Evolutionary conservation across 2,329 filamentous ascomycete genomes (phyloP).

Genomic region (Fusarium tricinctum): DNA sequence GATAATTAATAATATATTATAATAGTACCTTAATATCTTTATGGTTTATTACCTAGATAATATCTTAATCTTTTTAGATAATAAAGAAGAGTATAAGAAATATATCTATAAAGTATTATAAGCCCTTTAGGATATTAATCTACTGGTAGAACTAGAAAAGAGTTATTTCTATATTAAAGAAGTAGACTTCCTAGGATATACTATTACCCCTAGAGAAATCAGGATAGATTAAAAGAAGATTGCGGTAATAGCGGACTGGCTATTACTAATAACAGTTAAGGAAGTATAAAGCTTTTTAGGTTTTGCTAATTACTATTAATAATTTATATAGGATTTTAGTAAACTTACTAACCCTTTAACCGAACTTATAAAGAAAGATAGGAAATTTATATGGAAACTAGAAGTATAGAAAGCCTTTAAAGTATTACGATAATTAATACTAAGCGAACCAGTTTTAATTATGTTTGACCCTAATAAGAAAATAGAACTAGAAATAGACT

Average conservation of each 20-base stretch:
- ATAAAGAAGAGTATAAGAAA: constrained; percentile 33
- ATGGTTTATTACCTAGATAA: constrained; percentile 40
- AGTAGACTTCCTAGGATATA: constrained; percentile 31
- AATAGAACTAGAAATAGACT: not conserved
- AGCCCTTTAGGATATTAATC: constrained; percentile 24
- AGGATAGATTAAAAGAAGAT: constrained; percentile 37
- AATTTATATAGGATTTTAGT: constrained; percentile 16
- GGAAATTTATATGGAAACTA: not conserved
- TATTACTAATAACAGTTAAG: not conserved
- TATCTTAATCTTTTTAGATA: constrained; percentile 43
- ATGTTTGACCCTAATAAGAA: not conserved
- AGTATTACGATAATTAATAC: not conserved
- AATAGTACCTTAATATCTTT: constrained; percentile 35
- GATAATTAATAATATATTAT: constrained; percentile 39
- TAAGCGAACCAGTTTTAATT: not conserved
- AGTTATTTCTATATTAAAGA: constrained; percentile 31
- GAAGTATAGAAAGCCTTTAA: not conserved
- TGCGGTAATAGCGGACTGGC: not conserved
- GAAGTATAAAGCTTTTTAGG: constrained; percentile 35
- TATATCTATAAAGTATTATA: constrained; percentile 33
- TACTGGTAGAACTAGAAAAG: constrained; percentile 34
- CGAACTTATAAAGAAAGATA: not conserved
- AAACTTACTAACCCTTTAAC: not conserved
- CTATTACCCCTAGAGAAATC: constrained; percentile 23
- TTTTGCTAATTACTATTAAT: constrained; percentile 19